These are phyloP conservation scores for Dictyophora rubrovolvata DNA, from an alignment of 768 basidiomycete genomes.

Conservation along the genomic window DNA sequence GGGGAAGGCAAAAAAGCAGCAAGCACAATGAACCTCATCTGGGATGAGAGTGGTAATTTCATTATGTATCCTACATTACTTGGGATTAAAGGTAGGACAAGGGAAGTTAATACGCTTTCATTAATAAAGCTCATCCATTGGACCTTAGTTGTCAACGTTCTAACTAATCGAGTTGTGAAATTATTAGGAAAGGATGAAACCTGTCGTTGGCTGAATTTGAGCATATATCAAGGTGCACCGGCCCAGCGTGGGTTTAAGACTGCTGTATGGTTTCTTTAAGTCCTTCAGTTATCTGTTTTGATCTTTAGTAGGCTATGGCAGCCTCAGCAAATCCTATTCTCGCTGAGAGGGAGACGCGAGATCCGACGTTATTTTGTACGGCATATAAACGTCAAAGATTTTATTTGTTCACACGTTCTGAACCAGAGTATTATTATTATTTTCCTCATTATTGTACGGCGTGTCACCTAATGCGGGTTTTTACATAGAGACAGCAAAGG, in stretches of 20 bases:
- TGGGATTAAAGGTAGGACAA: slow-evolving; percentile 78
- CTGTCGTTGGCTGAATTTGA: slow-evolving; percentile 79
- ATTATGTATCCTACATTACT: slow-evolving; percentile 87
- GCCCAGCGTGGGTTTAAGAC: slow-evolving; percentile 80
- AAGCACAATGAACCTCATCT: slow-evolving; percentile 77
- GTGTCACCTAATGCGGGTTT: neutral
- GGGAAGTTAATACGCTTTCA: neutral
- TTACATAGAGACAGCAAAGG: slow-evolving; percentile 64
- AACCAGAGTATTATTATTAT: slow-evolving; percentile 65
- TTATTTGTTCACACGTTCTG: slow-evolving; percentile 86
- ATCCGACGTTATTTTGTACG: slow-evolving; percentile 88
- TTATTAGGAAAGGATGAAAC: slow-evolving; percentile 91
- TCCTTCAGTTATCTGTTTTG: slow-evolving; percentile 9
- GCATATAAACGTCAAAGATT: slow-evolving; percentile 90
- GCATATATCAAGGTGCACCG: slow-evolving; percentile 89
- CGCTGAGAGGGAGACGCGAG: slow-evolving; percentile 71
- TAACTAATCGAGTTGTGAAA: slow-evolving; percentile 85
- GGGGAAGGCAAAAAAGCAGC: slow-evolving; percentile 50
- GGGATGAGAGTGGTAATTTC: slow-evolving; percentile 97
- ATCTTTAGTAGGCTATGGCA: slow-evolving; percentile 63
- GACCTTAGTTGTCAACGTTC: slow-evolving; percentile 75
- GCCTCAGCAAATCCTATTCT: slow-evolving; percentile 94
- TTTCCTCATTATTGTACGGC: neutral
- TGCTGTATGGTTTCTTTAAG: slow-evolving; percentile 35
- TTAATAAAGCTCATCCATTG: neutral